Conservation (phyloP, 116 monocot genomes). For the Dioscorea cayenensis region DNA sequence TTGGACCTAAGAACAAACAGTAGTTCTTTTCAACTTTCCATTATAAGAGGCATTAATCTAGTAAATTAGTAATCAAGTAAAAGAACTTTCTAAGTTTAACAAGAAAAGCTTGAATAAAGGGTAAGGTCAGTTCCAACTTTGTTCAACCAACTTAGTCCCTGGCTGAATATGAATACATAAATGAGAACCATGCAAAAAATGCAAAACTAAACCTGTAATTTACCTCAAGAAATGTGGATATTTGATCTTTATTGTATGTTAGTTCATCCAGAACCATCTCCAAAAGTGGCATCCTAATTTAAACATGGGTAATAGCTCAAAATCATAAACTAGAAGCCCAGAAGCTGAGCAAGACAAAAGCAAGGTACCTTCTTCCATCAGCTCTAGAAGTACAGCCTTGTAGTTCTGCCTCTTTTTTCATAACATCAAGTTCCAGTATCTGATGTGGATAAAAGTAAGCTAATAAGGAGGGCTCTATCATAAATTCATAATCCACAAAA, state of each 20-base stretch:
- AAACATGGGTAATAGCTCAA: background rate
- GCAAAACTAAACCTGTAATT: background rate
- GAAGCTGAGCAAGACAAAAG: conserved; percentile 5
- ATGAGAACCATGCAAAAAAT: background rate
- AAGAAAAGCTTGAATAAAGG: no score
- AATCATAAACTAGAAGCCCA: background rate
- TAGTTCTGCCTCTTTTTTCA: conserved; percentile 60
- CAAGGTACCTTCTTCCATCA: conserved; percentile 62
- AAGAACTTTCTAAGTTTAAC: no score
- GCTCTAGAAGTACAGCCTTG: conserved; percentile 57
- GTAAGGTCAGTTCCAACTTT: no score
- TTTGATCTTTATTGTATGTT: conserved; percentile 52
- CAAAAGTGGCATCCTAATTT: conserved; percentile 44
- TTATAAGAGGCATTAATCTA: no score
- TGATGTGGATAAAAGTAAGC: conserved; percentile 15
- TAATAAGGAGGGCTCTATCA: background rate
- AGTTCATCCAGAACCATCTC: conserved; percentile 80
- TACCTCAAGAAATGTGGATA: conserved; percentile 70
- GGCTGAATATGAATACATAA: background rate
- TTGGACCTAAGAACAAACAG: no score
- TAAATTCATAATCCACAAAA: background rate
- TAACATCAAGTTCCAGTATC: conserved; percentile 70
- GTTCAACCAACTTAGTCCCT: no score
- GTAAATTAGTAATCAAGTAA: no score
- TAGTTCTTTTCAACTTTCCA: no score